phyloP scores from a whole-genome alignment of 1,139 yeast genomes.

The Geotrichum klebahnii region DNA sequence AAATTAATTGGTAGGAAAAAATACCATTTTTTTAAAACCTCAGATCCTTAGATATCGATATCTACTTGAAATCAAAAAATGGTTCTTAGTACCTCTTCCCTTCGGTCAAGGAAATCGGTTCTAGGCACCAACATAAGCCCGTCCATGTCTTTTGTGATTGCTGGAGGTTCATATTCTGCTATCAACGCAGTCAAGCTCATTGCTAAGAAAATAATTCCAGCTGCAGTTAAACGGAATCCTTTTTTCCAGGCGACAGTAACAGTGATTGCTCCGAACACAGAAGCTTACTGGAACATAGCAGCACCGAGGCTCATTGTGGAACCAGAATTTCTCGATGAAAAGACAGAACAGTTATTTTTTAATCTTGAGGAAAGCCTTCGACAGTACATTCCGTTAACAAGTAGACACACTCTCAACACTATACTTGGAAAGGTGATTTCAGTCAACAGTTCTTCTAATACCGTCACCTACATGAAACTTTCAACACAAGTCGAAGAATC shows the following conservation, averaged over 20 bases:
- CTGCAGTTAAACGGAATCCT: conserved; percentile 2
- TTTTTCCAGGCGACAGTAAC: conserved; percentile 6
- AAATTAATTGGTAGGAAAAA: too few relatives aligned
- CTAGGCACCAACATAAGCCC: too few relatives aligned
- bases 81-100: too few relatives aligned
- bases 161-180: conserved; percentile 23
- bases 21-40: too few relatives aligned
- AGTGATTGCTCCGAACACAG: conserved; percentile 19
- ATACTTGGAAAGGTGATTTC: conserved; percentile 18
- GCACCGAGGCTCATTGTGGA: conserved; percentile 16
- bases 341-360: conserved; percentile 13
- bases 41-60: too few relatives aligned
- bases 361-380: conserved; percentile 9
- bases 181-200: conserved; percentile 15
- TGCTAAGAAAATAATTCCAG: conserved; percentile 15
- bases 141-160: conserved; percentile 11
- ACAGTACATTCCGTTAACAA: conserved; percentile 8
- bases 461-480: conserved; percentile 9
- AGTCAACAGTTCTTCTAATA: conserved; percentile 4
- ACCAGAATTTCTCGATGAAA: conserved; percentile 7
- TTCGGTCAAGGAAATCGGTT: too few relatives aligned
- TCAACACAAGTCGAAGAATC: background rate
- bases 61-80: too few relatives aligned
- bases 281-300: conserved; percentile 21
- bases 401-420: conserved; percentile 1